These are phyloP conservation scores for Geotrichum phurueaensis DNA, from an alignment of 1,139 yeast species.

Conservation along the genomic window DNA sequence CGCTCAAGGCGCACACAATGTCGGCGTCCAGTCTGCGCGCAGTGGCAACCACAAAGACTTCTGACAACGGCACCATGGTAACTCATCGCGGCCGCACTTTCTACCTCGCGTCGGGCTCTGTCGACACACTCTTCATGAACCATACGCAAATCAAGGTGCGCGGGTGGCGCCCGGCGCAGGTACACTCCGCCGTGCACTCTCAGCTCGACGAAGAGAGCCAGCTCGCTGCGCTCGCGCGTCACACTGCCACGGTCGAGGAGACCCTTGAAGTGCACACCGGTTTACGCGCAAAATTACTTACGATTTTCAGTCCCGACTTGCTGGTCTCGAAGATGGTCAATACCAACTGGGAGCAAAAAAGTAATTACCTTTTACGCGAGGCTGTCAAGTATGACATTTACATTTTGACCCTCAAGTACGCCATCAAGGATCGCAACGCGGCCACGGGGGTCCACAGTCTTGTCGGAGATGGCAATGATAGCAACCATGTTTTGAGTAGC, in stretches of 20 bases:
- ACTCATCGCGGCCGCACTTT: conserved; percentile 11
- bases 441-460: background rate
- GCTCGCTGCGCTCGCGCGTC: conserved; percentile 25
- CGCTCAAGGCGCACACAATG: background rate
- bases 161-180: conserved; percentile 33
- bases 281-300: conserved; percentile 15
- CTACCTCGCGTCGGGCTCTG: conserved; percentile 19
- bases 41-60: background rate
- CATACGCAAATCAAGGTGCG: conserved; percentile 25
- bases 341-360: conserved; percentile 34
- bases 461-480: background rate
- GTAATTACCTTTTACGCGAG: conserved; percentile 31
- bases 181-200: conserved; percentile 28
- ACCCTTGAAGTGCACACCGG: conserved; percentile 29
- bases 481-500: background rate
- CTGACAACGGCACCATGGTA: conserved; percentile 4
- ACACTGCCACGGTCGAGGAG: conserved; percentile 24
- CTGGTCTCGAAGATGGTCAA: conserved; percentile 29
- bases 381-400: conserved; percentile 33
- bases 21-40: background rate
- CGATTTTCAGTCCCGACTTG: conserved; percentile 9
- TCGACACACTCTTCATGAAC: conserved; percentile 26
- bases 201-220: conserved; percentile 28
- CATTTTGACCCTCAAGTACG: conserved; percentile 26
- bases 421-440: conserved; percentile 19